Evolutionary conservation across 495 filamentous ascomycete genomes (phyloP), one percentile per base, ranked within the genome.

Genomic region (Neurospora sp.): DNA sequence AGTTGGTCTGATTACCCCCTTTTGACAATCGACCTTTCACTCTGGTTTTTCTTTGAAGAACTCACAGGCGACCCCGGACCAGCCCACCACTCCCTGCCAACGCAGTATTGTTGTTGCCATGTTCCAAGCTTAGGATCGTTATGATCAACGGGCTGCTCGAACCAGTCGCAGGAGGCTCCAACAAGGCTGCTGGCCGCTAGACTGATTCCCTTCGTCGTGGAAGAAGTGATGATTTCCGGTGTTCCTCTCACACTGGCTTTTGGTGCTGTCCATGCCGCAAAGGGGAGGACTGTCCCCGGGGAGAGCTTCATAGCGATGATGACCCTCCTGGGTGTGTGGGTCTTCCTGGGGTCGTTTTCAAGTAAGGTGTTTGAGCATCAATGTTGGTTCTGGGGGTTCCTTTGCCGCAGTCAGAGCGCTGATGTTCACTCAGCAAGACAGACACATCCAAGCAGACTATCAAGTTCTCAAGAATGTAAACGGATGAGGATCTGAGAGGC

Each of bases 51-150:
- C 10, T 4, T 12, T 4, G 40, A 40, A 20, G 9, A 71, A 9
- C 61, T 48, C 75, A 76, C 75, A 22, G 77, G 76, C 48, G 75
- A 73, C 1, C 77, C 77, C 3, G 72, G 71, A 3, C 73, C 76
- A 22, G 68, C 71, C 77, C 75, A 77, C 65, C 72, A 73, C 44
- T 74, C 72, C 6, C 74, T 69, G 37, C 73, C 77, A 1, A 79
- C 77, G 40, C 76, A 79, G 31, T 77, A 79, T 20, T 77, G 53
- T 39, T 79, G 77, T 1, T 72, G 12, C 77, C 77, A 77, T 72
- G 71, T 71, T 20, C 76, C 75, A 5, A 74, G 22, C 16, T 37
- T 72, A 22, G 68, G 4, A 27, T 78, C 71, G 35, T 75, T 65
- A 74, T 78, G 75, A 69, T 78, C 75, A 20, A 78, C 41, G 16